phyloP scores from a whole-genome alignment of 495 filamentous ascomycete genomes.

The Filosporella fistucella region DNA sequence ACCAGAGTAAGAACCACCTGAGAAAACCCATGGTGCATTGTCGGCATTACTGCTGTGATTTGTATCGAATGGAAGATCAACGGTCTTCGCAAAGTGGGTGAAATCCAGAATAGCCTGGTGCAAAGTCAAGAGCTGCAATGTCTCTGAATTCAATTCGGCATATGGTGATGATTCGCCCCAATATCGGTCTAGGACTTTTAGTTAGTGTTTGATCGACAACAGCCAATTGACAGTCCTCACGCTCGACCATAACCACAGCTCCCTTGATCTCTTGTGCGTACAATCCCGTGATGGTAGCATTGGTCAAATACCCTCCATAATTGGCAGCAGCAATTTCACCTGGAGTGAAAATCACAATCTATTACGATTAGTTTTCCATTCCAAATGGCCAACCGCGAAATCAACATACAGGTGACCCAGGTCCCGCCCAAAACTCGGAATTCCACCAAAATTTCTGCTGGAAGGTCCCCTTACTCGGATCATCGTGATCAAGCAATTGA shows the following conservation, averaged over 20 bases:
- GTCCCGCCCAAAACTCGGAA: slow-evolving; percentile 43
- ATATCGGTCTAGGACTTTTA: slow-evolving; percentile 42
- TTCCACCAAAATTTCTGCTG: slow-evolving; percentile 48
- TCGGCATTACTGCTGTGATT: slow-evolving; percentile 45
- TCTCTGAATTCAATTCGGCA: slow-evolving; percentile 45
- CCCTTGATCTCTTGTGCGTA: slow-evolving; percentile 50
- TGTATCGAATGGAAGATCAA: slow-evolving; percentile 52
- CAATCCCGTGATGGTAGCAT: slow-evolving; percentile 43
- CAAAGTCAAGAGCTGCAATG: slow-evolving; percentile 58
- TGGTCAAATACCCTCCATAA: slow-evolving; percentile 47
- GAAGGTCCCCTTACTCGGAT: slow-evolving; percentile 50
- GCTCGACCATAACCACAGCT: slow-evolving; percentile 54
- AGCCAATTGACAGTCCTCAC: slow-evolving; percentile 26
- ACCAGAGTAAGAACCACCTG: slow-evolving; percentile 62
- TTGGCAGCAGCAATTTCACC: slow-evolving; percentile 49
- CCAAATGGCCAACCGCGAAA: background rate
- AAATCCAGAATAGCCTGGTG: slow-evolving; percentile 59
- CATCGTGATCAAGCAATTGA: slow-evolving; percentile 50
- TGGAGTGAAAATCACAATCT: slow-evolving; percentile 52
- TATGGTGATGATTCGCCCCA: slow-evolving; percentile 61
- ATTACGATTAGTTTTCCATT: slow-evolving; percentile 10
- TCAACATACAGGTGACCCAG: slow-evolving; percentile 46
- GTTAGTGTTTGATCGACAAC: background rate
- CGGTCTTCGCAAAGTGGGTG: slow-evolving; percentile 56
- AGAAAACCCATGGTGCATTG: slow-evolving; percentile 59